Base-by-base conservation (phyloP, 192 early-diverging fungal species). In the Dispira simplex region DNA sequence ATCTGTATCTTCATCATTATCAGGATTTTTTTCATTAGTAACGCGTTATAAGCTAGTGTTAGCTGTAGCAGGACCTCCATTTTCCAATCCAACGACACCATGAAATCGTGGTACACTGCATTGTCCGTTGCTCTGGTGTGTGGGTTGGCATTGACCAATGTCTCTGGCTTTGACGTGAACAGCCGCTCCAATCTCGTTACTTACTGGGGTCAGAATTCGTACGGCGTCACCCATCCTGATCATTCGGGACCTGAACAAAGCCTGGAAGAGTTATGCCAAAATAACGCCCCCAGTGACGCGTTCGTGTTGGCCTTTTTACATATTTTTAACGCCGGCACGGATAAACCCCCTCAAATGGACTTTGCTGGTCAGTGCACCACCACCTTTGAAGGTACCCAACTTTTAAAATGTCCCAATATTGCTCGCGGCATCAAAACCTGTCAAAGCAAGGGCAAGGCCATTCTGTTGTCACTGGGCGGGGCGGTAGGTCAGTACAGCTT, bases 401-500 rank as follows among this genome's bases (percentile, higher is more conserved):
- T 88, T 21, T 77, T 90, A 2, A 76, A 82, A 55, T 90, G 90
- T 68, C 82, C 84, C 10, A 65, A 75, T 18, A 77, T 90, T 59
- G 87, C 79, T 20, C 68, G 59, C 65, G 87, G 85, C 8, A 84
- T 93, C 20, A 70, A 77, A 52, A 68, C 71, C 21, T 90, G 90
- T 67, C 90, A 93, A 68, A 71, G 63, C 3, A 72, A 79, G 63
- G 89, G 89, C 25, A 90, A 89, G 67, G 81, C 79, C 6, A 67
- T 90, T 11, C 59, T 93, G 20, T 70, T 93, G 11, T 85, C 86
- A 8, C 71, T 93, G 25, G 85, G 88, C 65, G 85, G 83, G 25
- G 81, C 84, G 14, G 69, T 78, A 25, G 86, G 85, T 16, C 66
- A 74, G 1, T 88, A 85, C 56, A 80, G 81, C 1, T 84, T 88